Evolutionary conservation across 257 asterid species (phyloP), one percentile per base, ranked within the genome.

Genomic region (Ligustrum vulgare): DNA sequence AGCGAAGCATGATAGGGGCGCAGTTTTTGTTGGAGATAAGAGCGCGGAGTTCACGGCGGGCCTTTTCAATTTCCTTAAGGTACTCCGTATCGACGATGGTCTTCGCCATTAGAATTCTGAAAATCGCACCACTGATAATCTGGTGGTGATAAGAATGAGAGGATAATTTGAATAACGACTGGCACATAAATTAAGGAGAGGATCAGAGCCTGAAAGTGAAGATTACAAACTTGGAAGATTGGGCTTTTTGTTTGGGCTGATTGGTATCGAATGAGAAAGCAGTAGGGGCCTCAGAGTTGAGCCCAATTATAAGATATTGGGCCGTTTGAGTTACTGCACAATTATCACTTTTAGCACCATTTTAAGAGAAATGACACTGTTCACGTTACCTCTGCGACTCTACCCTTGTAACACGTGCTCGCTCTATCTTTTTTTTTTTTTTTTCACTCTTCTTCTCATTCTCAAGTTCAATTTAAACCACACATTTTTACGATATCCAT

Each of bases 1-100:
- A 79, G 75, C 98, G 99, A 34, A 94, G 99, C 96, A 94, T 94
- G 70, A 94, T 90, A 18, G 98, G 98, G 0, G 98, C 98, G 76
- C 98, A 94, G 54, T 89, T 88, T 78, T 89, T 92, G 87, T 71
- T 78, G 84, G 97, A 74, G 84, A 94, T 91, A 82, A 94, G 86
- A 76, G 98, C 88, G 56, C 98, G 97, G 74, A 94, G 96, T 37
- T 91, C 96, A 1, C 98, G 96, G 49, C 98, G 97, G 82, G 97
- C 94, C 79, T 76, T 89, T 37, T 91, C 98, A 79, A 92, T 77
- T 67, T 89, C 96, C 78, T 86, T 83, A 81, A 93, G 86, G 87
- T 94, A 92, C 45, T 87, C 97, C 1, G 91, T 75, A 84, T 91
- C 94, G 72, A 90, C 96, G 84, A 89, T 82, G 23, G 84, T 78